Evolutionary conservation across 192 early-diverging fungal genomes (phyloP), one percentile per base, ranked within the genome.

Genomic region (Podila clonocystis): DNA sequence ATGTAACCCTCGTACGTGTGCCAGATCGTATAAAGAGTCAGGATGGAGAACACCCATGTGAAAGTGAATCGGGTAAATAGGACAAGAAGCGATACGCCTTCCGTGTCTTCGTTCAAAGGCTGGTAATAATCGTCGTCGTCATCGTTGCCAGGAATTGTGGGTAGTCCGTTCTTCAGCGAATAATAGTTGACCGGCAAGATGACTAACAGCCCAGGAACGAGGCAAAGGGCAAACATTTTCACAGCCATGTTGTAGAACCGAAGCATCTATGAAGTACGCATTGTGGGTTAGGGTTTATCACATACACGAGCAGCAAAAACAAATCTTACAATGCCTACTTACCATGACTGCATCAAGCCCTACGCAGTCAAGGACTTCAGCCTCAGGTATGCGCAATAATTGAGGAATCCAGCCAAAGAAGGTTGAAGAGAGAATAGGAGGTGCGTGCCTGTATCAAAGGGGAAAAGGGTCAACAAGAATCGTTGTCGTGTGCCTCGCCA

Each of bases 341-440:
- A 88, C 87, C 75, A 89, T 86, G 34, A 84, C 86, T 20, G 88
- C 88, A 74, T 89, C 88, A 19, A 89, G 77, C 30, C 88, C 88
- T 19, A 88, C 87, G 70, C 75, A 77, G 34, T 89, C 75, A 4
- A 89, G 63, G 24, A 88, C 62, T 48, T 83, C 85, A 17, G 72
- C 67, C 59, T 89, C 78, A 5, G 85, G 71, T 20, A 85, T 86
- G 31, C 76, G 71, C 20, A 87, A 45, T 50, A 89, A 58, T 50
- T 87, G 84, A 5, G 75, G 50, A 61, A 89, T 86, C 88, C 88
- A 89, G 17, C 85, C 85, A 77, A 89, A 87, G 38, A 89, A 85
- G 9, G 83, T 75, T 58, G 65, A 19, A 6, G 87, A 82, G 0
- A 89, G 62, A 50, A 63, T 52, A n/a, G 77, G 67, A 11, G 88